Conservation (phyloP, 345 rosid species). For the Populus tremula region DNA sequence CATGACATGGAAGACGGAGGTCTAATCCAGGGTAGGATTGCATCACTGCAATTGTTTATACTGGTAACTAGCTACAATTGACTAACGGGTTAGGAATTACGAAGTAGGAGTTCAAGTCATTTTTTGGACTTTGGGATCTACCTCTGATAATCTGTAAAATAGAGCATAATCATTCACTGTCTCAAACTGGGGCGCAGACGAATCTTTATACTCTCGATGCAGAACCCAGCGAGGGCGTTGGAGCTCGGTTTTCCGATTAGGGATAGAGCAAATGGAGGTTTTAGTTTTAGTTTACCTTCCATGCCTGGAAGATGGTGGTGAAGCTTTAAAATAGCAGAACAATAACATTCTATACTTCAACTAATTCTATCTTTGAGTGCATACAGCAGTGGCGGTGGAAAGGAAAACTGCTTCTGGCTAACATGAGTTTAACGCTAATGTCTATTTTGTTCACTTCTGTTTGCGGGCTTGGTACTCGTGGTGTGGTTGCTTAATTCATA, state of each 20-base stretch:
- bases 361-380: slow-evolving; percentile 25
- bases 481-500: slow-evolving; percentile 25
- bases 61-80: slow-evolving; percentile 29
- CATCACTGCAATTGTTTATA: slow-evolving; percentile 47
- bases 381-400: slow-evolving; percentile 24
- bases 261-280: slow-evolving; percentile 64
- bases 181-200: slow-evolving; percentile 31
- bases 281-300: slow-evolving; percentile 44
- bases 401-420: slow-evolving; percentile 30
- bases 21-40: slow-evolving; percentile 31
- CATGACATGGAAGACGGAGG: slow-evolving; percentile 48
- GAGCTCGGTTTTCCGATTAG: slow-evolving; percentile 62
- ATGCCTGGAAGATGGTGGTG: slow-evolving; percentile 31
- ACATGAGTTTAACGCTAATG: slow-evolving; percentile 26
- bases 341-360: slow-evolving; percentile 16
- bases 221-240: slow-evolving; percentile 53
- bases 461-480: slow-evolving; percentile 17
- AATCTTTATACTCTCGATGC: slow-evolving; percentile 41
- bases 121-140: slow-evolving; percentile 33
- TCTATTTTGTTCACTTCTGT: slow-evolving; percentile 24
- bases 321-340: slow-evolving; percentile 30
- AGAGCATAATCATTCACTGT: slow-evolving; percentile 54
- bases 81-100: slow-evolving; percentile 45
- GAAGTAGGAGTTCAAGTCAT: slow-evolving; percentile 29
- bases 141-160: slow-evolving; percentile 65